Base-by-base conservation (phyloP, 2,329 filamentous ascomycete species). In the Pyrenochaeta sp. region DNA sequence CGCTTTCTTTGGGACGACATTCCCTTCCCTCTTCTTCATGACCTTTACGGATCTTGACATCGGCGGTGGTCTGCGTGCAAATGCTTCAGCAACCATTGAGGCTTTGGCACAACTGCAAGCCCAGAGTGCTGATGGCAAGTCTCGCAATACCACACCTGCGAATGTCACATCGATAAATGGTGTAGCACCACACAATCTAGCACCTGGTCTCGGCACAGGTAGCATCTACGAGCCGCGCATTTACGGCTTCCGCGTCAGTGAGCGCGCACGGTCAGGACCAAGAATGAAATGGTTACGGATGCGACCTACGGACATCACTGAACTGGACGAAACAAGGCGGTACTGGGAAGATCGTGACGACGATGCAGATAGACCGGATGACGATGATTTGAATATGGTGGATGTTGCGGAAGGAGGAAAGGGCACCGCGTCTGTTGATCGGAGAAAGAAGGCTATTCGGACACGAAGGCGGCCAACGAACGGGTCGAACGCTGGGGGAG, bases 41-140 rank as follows among this genome's bases (percentile, higher is more conserved):
- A 99, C 94, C 33, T 99, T 98, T 77, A 94, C 95, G 31, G 95
- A 99, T 73, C 90, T 97, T 71, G 92, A 97, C 66, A 87, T 98
- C 54, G 82, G 82, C 42, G 88, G 88, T 31, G 88, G 88, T 29
- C 88, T 90, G 69, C 72, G 87, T 87, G 65, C 88, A 88, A 69
- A 67, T 51, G 66, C 69, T 11, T 57, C 67, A 2, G 64, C 68
- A 35, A 71, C 71, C 43, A 68, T 72, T 33, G 72, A 75, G 41
- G 68, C 71, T 21, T 66, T 76, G 39, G 56, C 69, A 33, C 68
- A 70, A 45, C 66, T 76, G 49, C 69, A 74, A 67, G 74, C 69
- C 64, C 77, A 64, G 44, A 69, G 54, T 39, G 51, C 59, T 18
- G 70, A 72, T 11, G 66, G 67, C 15, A 75, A 75, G 58, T 62